Base-by-base conservation (phyloP, 345 rosid genomes). In the Eucalyptus urophylla region DNA sequence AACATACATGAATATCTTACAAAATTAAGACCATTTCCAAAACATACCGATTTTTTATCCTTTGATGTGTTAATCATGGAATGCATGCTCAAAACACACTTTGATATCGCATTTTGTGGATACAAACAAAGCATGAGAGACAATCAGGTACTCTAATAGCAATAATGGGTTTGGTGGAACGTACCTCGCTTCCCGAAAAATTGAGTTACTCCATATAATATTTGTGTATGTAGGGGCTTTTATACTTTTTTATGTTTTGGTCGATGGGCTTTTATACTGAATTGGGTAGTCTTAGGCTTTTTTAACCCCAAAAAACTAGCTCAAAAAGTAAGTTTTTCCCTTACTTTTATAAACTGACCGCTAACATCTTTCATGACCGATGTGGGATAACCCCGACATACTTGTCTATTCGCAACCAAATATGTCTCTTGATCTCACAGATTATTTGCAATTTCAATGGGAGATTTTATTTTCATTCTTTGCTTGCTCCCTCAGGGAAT, bases 271-370 rank as follows among this genome's bases (percentile, higher is more conserved):
- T 53, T 21, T 53, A 53, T 53, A 8, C 0, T 53, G 6, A 22
- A 25, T 24, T 9, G 29, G 13, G 29, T 56, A 4, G 62, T 56
- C 29, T 22, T 56, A 56, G 21, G n/a, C 27, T 3, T 3, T 19
- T 0, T 0, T 56, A 56, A 25, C 6, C 62, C 13, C 62, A 4
- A 56, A 56, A 56, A 24, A 25, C 62, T 56, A 56, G 13, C 3
- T 56, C 6, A 56, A 56, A 24, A 1, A 56, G 62, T 56, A 6
- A 24, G 2, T 4, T 56, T 51, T 56, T 56, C 6, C 13, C 14
- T 56, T 3, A 5, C 1, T 24, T 6, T 0, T 56, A 56, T 56
- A 24, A 24, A 56, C 1, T 24, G 3, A 10, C 13, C 3, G 6
- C 62, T 3, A 0, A 56, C 29, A 0, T 24, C 62, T 56, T 56